Conservation (phyloP, 2,329 filamentous ascomycete species). For the Rachicladosporium sp. region DNA sequence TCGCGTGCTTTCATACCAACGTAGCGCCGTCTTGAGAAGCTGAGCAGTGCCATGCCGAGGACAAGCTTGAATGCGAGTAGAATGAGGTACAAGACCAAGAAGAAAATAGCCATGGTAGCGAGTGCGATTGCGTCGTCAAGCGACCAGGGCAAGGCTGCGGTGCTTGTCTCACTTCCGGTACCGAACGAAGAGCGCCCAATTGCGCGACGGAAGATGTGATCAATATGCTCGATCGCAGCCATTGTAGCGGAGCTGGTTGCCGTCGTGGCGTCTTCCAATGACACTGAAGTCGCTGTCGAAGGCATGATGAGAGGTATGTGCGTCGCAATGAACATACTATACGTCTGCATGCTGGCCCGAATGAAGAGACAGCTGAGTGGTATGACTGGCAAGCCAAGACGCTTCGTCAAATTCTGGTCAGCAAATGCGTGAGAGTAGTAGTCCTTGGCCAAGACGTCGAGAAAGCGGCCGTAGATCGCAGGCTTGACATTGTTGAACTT, state of each 20-base stretch:
- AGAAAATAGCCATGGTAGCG: constrained; percentile 72
- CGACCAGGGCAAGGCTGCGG: constrained; percentile 37
- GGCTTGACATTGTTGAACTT: constrained; percentile 98
- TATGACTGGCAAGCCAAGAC: constrained; percentile 81
- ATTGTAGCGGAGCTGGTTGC: constrained; percentile 56
- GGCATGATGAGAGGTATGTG: constrained; percentile 65
- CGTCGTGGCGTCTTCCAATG: constrained; percentile 38
- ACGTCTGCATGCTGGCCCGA: constrained; percentile 85
- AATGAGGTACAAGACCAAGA: constrained; percentile 73
- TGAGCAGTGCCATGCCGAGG: constrained; percentile 75
- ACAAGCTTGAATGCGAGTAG: constrained; percentile 65
- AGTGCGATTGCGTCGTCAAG: constrained; percentile 64
- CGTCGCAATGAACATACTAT: constrained; percentile 92
- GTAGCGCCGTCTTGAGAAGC: constrained; percentile 68
- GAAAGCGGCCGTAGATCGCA: constrained; percentile 72
- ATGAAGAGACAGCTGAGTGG: constrained; percentile 92
- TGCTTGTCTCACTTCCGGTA: constrained; percentile 24
- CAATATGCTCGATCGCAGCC: constrained; percentile 67
- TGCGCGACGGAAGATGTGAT: constrained; percentile 63
- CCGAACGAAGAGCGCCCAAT: constrained; percentile 62
- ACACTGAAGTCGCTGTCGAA: constrained; percentile 52
- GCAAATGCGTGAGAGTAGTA: constrained; percentile 96
- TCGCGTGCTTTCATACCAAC: constrained; percentile 59
- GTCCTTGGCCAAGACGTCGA: constrained; percentile 91
- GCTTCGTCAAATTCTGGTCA: constrained; percentile 77